These are phyloP conservation scores for Plasmodium coatneyi DNA, from an alignment of 169 alveolate species.

Conservation along the genomic window DNA sequence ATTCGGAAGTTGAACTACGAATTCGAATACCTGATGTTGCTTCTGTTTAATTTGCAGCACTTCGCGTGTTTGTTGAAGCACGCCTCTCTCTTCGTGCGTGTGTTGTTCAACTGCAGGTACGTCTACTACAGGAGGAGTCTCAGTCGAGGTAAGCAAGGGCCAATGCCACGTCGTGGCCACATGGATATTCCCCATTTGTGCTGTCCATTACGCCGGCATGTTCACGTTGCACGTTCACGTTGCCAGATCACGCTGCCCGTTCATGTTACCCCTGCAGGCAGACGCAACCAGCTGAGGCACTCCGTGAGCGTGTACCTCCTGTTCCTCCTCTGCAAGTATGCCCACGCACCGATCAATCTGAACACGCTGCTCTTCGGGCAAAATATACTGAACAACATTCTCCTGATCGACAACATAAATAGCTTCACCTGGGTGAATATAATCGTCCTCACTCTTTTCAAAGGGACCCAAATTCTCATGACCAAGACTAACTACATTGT, in stretches of 20 bases:
- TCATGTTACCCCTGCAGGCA: background rate
- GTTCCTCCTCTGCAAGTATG: constrained; percentile 54
- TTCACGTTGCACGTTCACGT: no score
- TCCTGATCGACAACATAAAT: constrained; percentile 59
- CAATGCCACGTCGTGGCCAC: no score
- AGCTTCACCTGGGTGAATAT: constrained; percentile 61
- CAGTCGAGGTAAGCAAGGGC: background rate
- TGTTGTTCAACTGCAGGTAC: constrained; percentile 27
- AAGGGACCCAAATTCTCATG: constrained; percentile 28
- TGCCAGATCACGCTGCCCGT: no score
- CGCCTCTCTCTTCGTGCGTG: constrained; percentile 13
- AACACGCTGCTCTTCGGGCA: constrained; percentile 37
- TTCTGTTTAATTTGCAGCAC: constrained; percentile 27
- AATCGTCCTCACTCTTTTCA: constrained; percentile 4
- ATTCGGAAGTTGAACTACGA: constrained; percentile 35
- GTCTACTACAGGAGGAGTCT: constrained; percentile 22
- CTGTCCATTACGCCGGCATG: no score
- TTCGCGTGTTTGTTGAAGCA: constrained; percentile 36
- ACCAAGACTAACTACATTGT: constrained; percentile 40
- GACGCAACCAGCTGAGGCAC: constrained; percentile 3
- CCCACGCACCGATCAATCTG: constrained; percentile 60
- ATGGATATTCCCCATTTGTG: background rate
- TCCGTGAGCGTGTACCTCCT: constrained; percentile 45
- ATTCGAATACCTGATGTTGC: constrained; percentile 10
- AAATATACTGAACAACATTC: constrained; percentile 38